A percentile compares a stretch with the other conserved stretches of the same genome.
phyloP scores from a whole-genome alignment of 257 asterid genomes.

The Nicotiana benthamiana region DNA sequence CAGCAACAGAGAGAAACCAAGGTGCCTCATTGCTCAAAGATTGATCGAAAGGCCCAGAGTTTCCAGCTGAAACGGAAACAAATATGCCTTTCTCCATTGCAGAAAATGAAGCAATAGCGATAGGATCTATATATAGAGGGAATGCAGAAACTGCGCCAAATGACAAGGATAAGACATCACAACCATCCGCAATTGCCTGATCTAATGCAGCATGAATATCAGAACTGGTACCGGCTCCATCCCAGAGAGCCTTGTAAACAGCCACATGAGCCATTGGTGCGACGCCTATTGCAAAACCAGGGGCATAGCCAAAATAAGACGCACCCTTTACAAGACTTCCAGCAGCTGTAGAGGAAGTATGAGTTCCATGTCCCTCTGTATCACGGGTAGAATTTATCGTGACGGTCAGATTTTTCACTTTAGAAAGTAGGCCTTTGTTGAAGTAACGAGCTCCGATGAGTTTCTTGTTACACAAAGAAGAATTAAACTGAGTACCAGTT shows the following conservation, averaged over 20 bases:
- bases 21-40: conserved; percentile 52
- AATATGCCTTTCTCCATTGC: conserved; percentile 7
- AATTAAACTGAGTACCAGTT: conserved; percentile 42
- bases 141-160: conserved; percentile 29
- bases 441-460: conserved; percentile 35
- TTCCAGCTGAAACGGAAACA: conserved; percentile 62
- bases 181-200: conserved; percentile 51
- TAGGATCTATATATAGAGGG: conserved; percentile 35
- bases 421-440: conserved; percentile 38
- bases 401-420: conserved; percentile 35
- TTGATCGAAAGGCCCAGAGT: conserved; percentile 35
- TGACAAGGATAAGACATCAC: conserved; percentile 50
- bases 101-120: conserved; percentile 16
- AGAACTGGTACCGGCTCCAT: conserved; percentile 28
- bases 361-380: conserved; percentile 62
- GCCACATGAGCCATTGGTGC: conserved; percentile 57
- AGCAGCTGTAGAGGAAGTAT: conserved; percentile 60
- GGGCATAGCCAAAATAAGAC: conserved; percentile 51
- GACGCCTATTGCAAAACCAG: conserved; percentile 46
- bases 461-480: conserved; percentile 39
- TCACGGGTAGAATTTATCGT: conserved; percentile 55
- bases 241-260: conserved; percentile 57
- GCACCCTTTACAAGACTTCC: conserved; percentile 41
- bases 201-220: conserved; percentile 65
- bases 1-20: conserved; percentile 65